Evolutionary conservation across 2,329 filamentous ascomycete species (phyloP).

Genomic region (Verticillium albo-atrum): DNA sequence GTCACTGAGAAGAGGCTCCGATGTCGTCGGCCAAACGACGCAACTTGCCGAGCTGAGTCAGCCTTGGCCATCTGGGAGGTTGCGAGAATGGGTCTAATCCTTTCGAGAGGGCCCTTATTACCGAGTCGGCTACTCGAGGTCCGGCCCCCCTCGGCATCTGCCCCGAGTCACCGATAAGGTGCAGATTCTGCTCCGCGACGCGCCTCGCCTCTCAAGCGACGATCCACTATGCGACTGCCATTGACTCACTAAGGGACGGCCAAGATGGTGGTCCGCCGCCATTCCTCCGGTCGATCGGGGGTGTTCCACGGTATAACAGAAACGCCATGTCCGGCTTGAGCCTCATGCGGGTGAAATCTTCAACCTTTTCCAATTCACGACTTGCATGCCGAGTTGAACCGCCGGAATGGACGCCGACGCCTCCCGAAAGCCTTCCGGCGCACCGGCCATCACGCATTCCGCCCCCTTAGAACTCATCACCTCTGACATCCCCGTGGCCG

Average conservation of each 20-base stretch:
- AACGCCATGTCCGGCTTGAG: background rate
- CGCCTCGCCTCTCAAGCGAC: background rate
- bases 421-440: background rate
- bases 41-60: background rate
- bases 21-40: constrained; percentile 1
- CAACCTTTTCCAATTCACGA: background rate
- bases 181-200: background rate
- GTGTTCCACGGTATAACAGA: background rate
- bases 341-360: background rate
- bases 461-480: background rate
- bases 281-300: background rate
- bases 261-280: background rate
- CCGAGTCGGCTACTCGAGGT: background rate
- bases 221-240: background rate
- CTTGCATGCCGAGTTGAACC: background rate
- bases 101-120: background rate
- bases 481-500: background rate
- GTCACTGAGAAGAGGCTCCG: background rate
- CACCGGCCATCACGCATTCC: background rate
- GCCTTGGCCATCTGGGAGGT: background rate
- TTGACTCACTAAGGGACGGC: background rate
- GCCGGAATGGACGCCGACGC: background rate
- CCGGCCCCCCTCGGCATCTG: background rate
- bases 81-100: background rate
- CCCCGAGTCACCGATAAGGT: background rate